Percentiles rank a stretch among this genome's conserved stretches.
Evolutionary conservation across 2,329 filamentous ascomycete genomes (phyloP).

Genomic region (Dendryphion nanum): DNA sequence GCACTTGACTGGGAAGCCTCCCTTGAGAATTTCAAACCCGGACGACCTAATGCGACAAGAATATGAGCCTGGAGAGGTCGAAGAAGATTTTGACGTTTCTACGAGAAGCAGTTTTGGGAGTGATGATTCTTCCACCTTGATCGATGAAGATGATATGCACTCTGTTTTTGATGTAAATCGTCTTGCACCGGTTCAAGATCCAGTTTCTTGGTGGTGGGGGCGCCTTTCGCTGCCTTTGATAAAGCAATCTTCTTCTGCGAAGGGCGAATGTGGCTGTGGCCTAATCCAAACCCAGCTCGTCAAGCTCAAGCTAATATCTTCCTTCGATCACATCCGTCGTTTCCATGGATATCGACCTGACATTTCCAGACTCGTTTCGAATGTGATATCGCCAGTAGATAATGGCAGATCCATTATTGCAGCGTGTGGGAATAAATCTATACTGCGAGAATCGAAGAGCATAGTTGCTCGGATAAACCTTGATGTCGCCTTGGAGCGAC

Average conservation of each 20-base stretch:
- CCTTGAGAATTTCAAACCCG: conserved; percentile 20
- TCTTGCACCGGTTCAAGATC: background rate
- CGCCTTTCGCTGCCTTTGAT: background rate
- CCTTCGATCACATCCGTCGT: conserved; percentile 7
- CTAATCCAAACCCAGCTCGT: background rate
- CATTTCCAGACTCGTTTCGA: conserved; percentile 2
- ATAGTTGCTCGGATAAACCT: conserved; percentile 18
- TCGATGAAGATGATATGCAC: conserved; percentile 10
- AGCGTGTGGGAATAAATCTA: conserved; percentile 16
- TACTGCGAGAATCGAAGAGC: conserved; percentile 10
- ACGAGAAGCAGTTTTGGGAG: conserved; percentile 13
- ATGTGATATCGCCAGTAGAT: conserved; percentile 5
- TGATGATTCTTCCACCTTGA: conserved; percentile 19
- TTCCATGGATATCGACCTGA: conserved; percentile 16
- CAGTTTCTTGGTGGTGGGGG: background rate
- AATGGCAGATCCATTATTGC: conserved; percentile 18
- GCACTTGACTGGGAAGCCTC: conserved; percentile 5
- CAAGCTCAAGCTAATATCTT: background rate
- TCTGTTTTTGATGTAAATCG: background rate
- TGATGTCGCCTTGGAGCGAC: conserved; percentile 15
- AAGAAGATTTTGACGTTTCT: conserved; percentile 9
- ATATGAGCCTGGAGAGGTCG: conserved; percentile 6
- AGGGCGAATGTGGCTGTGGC: background rate
- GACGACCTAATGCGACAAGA: conserved; percentile 11
- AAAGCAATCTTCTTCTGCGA: background rate